phyloP scores from a whole-genome alignment of 192 early-diverging fungal genomes.

The Polychytrium aggregatum region DNA sequence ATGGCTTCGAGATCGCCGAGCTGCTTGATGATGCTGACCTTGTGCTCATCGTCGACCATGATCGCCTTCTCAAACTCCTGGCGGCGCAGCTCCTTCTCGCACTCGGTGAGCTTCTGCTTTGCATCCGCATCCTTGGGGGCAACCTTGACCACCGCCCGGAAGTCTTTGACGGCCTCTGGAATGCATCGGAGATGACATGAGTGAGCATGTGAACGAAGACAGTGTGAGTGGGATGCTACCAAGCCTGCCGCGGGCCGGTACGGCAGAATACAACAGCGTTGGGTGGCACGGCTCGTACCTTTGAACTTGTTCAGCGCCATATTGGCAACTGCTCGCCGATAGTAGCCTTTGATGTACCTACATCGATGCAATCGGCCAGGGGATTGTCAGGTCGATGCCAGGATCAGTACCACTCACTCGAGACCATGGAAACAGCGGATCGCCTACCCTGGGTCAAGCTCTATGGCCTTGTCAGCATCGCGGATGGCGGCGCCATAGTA shows the following conservation, averaged over 20 bases:
- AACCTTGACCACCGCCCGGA: slow-evolving; percentile 52
- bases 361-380: too few species aligned
- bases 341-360: slow-evolving; percentile 91
- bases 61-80: slow-evolving; percentile 93
- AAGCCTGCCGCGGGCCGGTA: too few species aligned
- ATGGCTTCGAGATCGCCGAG: slow-evolving; percentile 56
- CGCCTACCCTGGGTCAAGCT: slow-evolving; percentile 65
- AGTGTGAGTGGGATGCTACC: too few species aligned
- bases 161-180: slow-evolving; percentile 41
- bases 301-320: slow-evolving; percentile 79
- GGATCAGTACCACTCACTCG: too few species aligned
- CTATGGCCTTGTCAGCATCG: slow-evolving; percentile 77
- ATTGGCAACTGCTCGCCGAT: slow-evolving; percentile 80
- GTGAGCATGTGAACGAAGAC: too few species aligned
- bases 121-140: slow-evolving; percentile 74
- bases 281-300: slow-evolving; percentile 17
- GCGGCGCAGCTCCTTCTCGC: slow-evolving; percentile 80
- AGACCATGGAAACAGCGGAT: too few species aligned
- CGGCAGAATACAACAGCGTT: background rate
- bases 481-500: slow-evolving; percentile 60
- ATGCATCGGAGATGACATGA: background rate
- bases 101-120: slow-evolving; percentile 65
- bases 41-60: slow-evolving; percentile 43
- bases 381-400: too few species aligned
- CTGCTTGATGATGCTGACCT: slow-evolving; percentile 36